A percentile compares a stretch with the other conserved stretches of the same genome.
Conservation (phyloP, 2,329 filamentous ascomycete genomes). For the Macrophomina phaseolina region DNA sequence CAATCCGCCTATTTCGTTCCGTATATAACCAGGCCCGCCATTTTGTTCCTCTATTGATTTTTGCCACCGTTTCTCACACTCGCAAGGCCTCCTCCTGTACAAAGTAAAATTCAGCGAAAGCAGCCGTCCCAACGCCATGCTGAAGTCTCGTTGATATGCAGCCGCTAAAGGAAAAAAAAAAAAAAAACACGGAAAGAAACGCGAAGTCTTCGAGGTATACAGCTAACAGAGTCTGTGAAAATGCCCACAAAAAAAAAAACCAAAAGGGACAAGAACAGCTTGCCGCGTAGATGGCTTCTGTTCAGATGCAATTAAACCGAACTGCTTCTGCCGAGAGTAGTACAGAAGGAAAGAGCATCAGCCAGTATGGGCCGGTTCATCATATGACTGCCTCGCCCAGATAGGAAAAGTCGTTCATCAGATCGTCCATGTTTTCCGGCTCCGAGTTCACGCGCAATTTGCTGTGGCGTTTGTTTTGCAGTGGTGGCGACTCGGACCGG, state of each 20-base stretch:
- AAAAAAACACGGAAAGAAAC: not conserved
- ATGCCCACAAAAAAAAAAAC: not conserved
- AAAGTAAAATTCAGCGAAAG: not conserved
- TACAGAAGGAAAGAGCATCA: not conserved
- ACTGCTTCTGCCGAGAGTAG: not conserved
- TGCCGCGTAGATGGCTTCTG: not conserved
- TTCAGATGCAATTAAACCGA: not conserved
- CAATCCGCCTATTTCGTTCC: not conserved
- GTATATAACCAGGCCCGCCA: not conserved
- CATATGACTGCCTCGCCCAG: slow-evolving; percentile 12
- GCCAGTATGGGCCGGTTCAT: not conserved
- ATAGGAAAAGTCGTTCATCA: slow-evolving; percentile 24
- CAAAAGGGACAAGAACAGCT: not conserved
- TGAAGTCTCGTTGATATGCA: not conserved
- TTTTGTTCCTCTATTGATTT: slow-evolving; percentile 7
- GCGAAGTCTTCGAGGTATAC: no score
- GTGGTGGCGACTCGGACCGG: slow-evolving; percentile 2
- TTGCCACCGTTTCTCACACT: not conserved
- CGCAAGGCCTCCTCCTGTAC: not conserved
- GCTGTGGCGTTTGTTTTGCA: not conserved
- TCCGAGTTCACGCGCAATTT: slow-evolving; percentile 3
- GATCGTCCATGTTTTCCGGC: slow-evolving; percentile 12
- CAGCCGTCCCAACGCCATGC: slow-evolving; percentile 16
- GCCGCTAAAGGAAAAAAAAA: not conserved
- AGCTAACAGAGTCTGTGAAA: not conserved